Conservation (phyloP, 805 yeast species). For the Wickerhamiella qilinensis region DNA sequence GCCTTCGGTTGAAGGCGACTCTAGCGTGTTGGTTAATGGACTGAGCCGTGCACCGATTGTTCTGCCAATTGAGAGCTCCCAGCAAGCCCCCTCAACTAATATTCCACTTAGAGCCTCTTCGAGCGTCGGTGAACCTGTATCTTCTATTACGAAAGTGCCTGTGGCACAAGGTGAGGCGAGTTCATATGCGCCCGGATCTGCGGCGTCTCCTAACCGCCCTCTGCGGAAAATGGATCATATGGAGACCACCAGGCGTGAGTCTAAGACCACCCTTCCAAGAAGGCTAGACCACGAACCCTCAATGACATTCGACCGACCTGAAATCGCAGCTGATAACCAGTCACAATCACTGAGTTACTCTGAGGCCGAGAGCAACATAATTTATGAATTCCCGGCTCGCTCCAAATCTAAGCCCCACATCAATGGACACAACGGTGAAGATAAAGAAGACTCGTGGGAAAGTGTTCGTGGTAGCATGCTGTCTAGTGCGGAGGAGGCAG, state of each 20-base stretch:
- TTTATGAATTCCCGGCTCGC: not conserved
- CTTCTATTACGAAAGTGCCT: not conserved
- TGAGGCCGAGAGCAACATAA: not conserved
- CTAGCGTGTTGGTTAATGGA: no score
- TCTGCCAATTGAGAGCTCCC: no score
- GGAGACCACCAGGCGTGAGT: not conserved
- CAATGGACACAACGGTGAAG: not conserved
- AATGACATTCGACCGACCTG: no score
- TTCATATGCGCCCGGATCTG: no score
- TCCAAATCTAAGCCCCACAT: not conserved
- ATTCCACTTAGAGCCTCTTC: not conserved
- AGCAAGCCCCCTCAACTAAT: not conserved
- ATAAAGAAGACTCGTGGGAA: constrained; percentile 3
- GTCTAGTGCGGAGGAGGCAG: constrained; percentile 14
- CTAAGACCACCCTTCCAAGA: not conserved
- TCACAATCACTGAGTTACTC: not conserved
- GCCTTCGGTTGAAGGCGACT: not conserved
- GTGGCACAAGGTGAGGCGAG: not conserved
- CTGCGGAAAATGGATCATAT: not conserved
- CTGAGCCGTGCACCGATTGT: no score
- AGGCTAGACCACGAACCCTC: not conserved
- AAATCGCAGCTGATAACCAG: not conserved
- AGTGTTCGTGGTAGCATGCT: constrained; percentile 1
- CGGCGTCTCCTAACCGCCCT: no score
- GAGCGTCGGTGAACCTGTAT: not conserved